Evolutionary conservation across 768 basidiomycete species (phyloP), one percentile per base, ranked within the genome.

Genomic region (Pleurotus djamor): DNA sequence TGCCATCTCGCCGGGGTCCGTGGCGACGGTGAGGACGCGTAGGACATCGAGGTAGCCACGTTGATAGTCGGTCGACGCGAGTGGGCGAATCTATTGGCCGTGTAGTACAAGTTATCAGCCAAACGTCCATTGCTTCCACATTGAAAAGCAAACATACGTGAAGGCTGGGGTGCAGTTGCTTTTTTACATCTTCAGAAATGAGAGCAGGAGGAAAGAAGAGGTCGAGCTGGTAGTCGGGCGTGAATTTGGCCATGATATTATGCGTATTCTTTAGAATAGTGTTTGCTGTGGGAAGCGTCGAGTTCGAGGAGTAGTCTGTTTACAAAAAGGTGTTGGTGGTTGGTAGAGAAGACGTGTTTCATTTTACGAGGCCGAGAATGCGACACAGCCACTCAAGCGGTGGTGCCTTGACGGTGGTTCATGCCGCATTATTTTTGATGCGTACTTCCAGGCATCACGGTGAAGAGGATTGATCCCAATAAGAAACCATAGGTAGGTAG

Each of bases 31-130:
- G 61, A 99, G 86, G 32, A 97, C 85, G 8, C 80, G 78, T 65
- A 98, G 88, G 32, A 97, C 85, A n/a, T 81, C 70, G 64, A 98
- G 85, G 72, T 98, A 94, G 3, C 88, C 88, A 35, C 94, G 85
- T 4, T 68, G 67, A 74, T 94, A 84, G 79, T 99, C 97, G 5
- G 89, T 86, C 21, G 86, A 85, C 0, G 94, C 86, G 16, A 99
- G 81, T 0, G 97, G 97, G 51, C 97, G 94, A 28, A 98, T 85
- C 95, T 97, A 58, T 7, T 7, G 38, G 7, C 38, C n/a, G n/a
- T n/a, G n/a, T n/a, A n/a, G n/a, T n/a, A 41, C 14, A 14, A 14
- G 38, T 41, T 41, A 41, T 41, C 7, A 41, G 38, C 38, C 7
- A 14, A 7, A 14, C 7, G 7, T 7, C 14, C 38, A 14, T 41